Evolutionary conservation across 1,139 yeast genomes (phyloP).

Genomic region (Sugiyamaella sp.): DNA sequence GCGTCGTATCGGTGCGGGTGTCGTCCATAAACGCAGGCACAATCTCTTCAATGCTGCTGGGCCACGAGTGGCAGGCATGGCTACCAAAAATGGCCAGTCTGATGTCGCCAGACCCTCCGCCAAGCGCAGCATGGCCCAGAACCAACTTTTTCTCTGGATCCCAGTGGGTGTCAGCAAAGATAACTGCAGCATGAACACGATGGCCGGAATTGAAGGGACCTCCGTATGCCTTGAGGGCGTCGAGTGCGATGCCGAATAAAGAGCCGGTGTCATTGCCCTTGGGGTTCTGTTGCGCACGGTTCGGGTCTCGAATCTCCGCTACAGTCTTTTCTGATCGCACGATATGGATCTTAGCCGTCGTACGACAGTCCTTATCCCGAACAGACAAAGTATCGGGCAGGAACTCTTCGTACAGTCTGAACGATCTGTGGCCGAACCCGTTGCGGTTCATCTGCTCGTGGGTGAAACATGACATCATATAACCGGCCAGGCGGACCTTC

Average conservation of each 20-base stretch:
- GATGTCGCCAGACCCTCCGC: slow-evolving; percentile 76
- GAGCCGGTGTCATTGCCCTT: slow-evolving; percentile 75
- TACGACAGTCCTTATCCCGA: slow-evolving; percentile 51
- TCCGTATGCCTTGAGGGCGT: slow-evolving; percentile 60
- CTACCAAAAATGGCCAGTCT: slow-evolving; percentile 91
- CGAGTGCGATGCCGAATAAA: slow-evolving; percentile 75
- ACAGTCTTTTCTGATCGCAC: slow-evolving; percentile 67
- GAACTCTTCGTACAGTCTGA: slow-evolving; percentile 75
- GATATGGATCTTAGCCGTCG: slow-evolving; percentile 76
- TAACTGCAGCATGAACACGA: slow-evolving; percentile 79
- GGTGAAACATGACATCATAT: slow-evolving; percentile 92
- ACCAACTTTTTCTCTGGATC: slow-evolving; percentile 63
- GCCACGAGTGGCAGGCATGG: slow-evolving; percentile 92
- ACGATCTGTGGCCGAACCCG: slow-evolving; percentile 80
- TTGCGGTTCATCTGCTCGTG: slow-evolving; percentile 84
- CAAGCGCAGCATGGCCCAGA: slow-evolving; percentile 89
- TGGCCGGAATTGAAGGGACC: slow-evolving; percentile 54
- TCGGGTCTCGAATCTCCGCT: slow-evolving; percentile 72
- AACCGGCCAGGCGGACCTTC: slow-evolving; percentile 80
- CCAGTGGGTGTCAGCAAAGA: slow-evolving; percentile 85
- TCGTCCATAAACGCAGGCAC: slow-evolving; percentile 71
- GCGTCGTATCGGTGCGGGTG: slow-evolving; percentile 60
- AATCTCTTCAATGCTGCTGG: slow-evolving; percentile 69
- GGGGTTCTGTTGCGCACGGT: slow-evolving; percentile 84
- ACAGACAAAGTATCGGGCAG: slow-evolving; percentile 53